Evolutionary conservation across 2,329 filamentous ascomycete species (phyloP).

Genomic region (Aspergillus melleus): DNA sequence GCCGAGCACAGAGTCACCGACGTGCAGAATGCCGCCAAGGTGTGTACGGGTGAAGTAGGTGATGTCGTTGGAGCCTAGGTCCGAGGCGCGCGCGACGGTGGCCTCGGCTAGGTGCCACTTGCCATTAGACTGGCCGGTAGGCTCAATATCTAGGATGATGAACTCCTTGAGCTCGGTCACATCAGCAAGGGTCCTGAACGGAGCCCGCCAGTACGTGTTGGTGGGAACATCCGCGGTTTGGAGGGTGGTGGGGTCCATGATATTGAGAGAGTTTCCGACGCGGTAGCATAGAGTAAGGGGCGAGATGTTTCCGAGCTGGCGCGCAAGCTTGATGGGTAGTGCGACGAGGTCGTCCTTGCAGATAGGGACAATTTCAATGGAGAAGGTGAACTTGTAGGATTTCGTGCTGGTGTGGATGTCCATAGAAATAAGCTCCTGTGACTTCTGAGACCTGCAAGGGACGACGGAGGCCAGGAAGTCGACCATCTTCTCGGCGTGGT

Average conservation of each 20-base stretch:
- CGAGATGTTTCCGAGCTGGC: constrained; percentile 81
- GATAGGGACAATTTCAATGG: constrained; percentile 84
- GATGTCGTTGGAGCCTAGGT: constrained; percentile 81
- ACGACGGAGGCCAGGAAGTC: constrained; percentile 84
- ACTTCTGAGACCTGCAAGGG: constrained; percentile 76
- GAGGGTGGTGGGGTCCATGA: constrained; percentile 86
- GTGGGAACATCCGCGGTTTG: constrained; percentile 84
- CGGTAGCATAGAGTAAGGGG: constrained; percentile 83
- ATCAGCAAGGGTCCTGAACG: constrained; percentile 81
- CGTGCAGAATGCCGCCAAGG: constrained; percentile 78
- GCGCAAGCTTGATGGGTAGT: constrained; percentile 84
- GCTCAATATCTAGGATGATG: constrained; percentile 91
- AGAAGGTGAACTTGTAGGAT: constrained; percentile 93
- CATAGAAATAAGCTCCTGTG: constrained; percentile 90
- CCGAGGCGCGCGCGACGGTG: constrained; percentile 81
- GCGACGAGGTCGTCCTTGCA: constrained; percentile 98
- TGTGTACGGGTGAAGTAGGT: constrained; percentile 92
- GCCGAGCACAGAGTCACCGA: constrained; percentile 92
- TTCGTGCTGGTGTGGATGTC: constrained; percentile 88
- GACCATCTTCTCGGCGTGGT: constrained; percentile 88
- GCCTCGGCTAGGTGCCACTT: constrained; percentile 83
- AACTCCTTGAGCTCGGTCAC: constrained; percentile 86
- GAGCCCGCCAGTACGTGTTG: constrained; percentile 84
- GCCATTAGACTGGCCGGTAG: constrained; percentile 70
- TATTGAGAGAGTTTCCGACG: constrained; percentile 84